Conservation (phyloP, 2,329 filamentous ascomycete species). For the Aspergillus fischeri region DNA sequence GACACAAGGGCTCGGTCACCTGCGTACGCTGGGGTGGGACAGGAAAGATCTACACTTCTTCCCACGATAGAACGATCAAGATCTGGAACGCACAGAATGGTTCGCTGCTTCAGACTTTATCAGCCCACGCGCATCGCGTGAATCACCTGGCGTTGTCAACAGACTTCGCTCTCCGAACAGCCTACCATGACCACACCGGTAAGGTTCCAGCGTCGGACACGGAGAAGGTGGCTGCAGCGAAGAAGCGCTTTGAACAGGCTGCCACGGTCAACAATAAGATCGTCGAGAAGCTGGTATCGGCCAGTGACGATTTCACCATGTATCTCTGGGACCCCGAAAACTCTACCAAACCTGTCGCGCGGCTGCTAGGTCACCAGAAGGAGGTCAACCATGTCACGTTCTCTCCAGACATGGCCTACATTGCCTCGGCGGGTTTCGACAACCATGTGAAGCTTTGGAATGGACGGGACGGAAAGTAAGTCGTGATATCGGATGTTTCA, state of each 20-base stretch:
- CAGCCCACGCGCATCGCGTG: slow-evolving; percentile 86
- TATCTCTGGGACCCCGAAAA: slow-evolving; percentile 85
- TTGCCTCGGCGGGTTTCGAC: slow-evolving; percentile 87
- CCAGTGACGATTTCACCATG: slow-evolving; percentile 94
- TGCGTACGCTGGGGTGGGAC: slow-evolving; percentile 95
- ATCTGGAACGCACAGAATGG: slow-evolving; percentile 82
- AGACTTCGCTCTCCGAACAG: slow-evolving; percentile 81
- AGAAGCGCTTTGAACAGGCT: slow-evolving; percentile 78
- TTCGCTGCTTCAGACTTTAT: slow-evolving; percentile 72
- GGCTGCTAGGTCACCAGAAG: slow-evolving; percentile 91
- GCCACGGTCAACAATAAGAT: slow-evolving; percentile 71
- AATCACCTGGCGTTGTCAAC: slow-evolving; percentile 93
- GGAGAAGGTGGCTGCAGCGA: slow-evolving; percentile 70
- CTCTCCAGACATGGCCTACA: slow-evolving; percentile 80
- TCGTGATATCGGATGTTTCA: slow-evolving; percentile 11
- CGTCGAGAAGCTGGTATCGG: slow-evolving; percentile 80
- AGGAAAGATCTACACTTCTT: slow-evolving; percentile 75
- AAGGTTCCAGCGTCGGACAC: slow-evolving; percentile 65
- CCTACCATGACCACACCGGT: slow-evolving; percentile 78
- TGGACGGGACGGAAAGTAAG: slow-evolving; percentile 60
- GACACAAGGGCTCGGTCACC: slow-evolving; percentile 83
- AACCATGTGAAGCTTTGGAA: slow-evolving; percentile 95
- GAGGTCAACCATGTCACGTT: slow-evolving; percentile 95
- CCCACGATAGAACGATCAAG: slow-evolving; percentile 88
- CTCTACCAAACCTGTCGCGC: slow-evolving; percentile 78